A percentile compares a stretch with the other conserved stretches of the same genome.
phyloP scores from a whole-genome alignment of 2,329 filamentous ascomycete genomes.

The Botrytis fabae region DNA sequence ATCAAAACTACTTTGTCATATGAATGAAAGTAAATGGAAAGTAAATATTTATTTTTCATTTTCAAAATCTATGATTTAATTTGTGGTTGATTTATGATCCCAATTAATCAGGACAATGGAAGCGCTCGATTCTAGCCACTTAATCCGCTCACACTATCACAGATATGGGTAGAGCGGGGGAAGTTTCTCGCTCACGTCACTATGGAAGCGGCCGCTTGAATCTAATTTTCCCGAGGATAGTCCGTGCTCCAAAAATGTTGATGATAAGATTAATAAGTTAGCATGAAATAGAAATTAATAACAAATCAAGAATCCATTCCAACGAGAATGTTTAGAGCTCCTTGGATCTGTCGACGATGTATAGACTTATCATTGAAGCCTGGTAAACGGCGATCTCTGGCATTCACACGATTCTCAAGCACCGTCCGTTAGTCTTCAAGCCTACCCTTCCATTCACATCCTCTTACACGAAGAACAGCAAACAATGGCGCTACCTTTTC shows the following conservation, averaged over 20 bases:
- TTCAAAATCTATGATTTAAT: background rate
- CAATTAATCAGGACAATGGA: background rate
- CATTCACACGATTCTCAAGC: slow-evolving; percentile 46
- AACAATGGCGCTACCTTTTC: slow-evolving; percentile 44
- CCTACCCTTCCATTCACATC: slow-evolving; percentile 18
- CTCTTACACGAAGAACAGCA: slow-evolving; percentile 31
- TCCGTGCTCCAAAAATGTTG: slow-evolving; percentile 18
- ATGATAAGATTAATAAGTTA: background rate
- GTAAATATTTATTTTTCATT: background rate
- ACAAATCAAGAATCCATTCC: slow-evolving; percentile 9
- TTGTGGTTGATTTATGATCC: background rate
- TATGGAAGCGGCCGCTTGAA: slow-evolving; percentile 4
- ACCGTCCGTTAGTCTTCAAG: slow-evolving; percentile 43
- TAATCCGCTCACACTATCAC: no score
- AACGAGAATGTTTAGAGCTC: slow-evolving; percentile 43
- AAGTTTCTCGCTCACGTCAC: background rate
- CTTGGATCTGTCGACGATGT: slow-evolving; percentile 56
- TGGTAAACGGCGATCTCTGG: slow-evolving; percentile 29
- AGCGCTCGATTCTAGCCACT: no score
- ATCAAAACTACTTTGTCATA: background rate
- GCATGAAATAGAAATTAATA: slow-evolving; percentile 21
- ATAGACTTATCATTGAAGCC: slow-evolving; percentile 40
- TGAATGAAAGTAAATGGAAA: background rate
- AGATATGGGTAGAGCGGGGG: no score
- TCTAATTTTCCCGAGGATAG: background rate